Evolutionary conservation across 2,329 filamentous ascomycete genomes (phyloP), one percentile per base, ranked within the genome.

Genomic region (Hymenoscyphus fructigenus): DNA sequence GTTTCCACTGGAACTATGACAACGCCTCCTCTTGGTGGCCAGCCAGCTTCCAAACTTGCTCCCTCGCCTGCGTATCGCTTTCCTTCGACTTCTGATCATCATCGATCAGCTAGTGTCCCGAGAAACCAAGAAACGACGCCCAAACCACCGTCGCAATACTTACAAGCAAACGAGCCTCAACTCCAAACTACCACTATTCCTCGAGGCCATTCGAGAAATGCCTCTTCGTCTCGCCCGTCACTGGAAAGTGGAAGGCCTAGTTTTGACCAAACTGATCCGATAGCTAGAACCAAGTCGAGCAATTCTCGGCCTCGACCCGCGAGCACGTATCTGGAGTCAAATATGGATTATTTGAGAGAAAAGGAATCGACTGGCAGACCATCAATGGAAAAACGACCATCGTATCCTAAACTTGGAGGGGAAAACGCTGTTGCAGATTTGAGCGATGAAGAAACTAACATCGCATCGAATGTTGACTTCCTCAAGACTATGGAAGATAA

Each of bases 1-100:
- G 84, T 88, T 9, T 91, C 88, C 10, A 89, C 87, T 63, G 93
- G 92, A 14, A 96, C 92, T 0, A 94, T 95, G 88, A 96, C 93
- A 3, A 83, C 81, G 12, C 84, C 87, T 1, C 80, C 83, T 12
- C 80, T 80, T 3, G 61, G 62, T 60, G 65, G 60, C 55, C 59
- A 70, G 59, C 66, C 67, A 60, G 60, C 67, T 62, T 41, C 66
- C 55, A 67, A 72, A 65, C 68, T 71, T 66, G 63, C 59, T 57
- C 66, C 72, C 12, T 66, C 73, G 15, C 66, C 73, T 36, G 66
- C 67, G 38, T 68, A 71, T 32, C 68, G 73, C 10, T 74, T 75
- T 60, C 68, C 72, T 15, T 34, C 67, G n/a, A 44, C 66, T 10
- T 57, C 67, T 10, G 63, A 78, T 76, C 61, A 78, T 82, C 56